Base-by-base conservation (phyloP, 768 basidiomycete genomes). In the Hydnum rufescens region DNA sequence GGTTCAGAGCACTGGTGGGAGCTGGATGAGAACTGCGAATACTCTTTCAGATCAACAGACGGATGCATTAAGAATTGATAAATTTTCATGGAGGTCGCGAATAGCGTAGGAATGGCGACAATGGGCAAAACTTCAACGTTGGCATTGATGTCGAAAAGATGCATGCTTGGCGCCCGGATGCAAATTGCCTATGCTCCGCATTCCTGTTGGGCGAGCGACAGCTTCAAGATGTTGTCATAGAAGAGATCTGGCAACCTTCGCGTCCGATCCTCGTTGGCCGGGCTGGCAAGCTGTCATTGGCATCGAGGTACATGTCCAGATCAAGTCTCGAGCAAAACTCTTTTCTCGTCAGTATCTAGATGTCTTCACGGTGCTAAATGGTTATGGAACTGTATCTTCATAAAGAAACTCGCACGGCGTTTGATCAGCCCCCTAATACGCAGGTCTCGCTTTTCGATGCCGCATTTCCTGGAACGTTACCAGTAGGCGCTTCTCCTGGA, bases 261-360 rank as follows among this genome's bases (percentile, higher is more conserved):
- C 26, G 8, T 13, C 13, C 26, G 67, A 65, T 43, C 29, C 54
- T 4, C 54, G 80, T 49, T 85, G 84, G 84, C 81, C 80, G 16
- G 88, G 80, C 22, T 97, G 87, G 86, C 73, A 81, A 57, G 80
- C 95, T 19, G 70, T 93, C 36, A 77, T 97, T 30, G 95, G 95
- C 16, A 80, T 99, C 46, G 95, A 99, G 61, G 85, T 93, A 3
- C 95, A 97, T 62, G 86, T 89, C 0, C 93, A 97, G 63, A 76
- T 99, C 61, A 85, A 82, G 64, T 80, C 88, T 2, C 75, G 79
- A 53, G 67, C 70, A 53, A 99, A 99, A 65, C 72, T 99, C 25
- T 96, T 99, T 65, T 96, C 90, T 32, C 60, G 77, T 77, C 23
- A 56, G 73, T 65, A 32, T 19, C 26, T 43, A 44, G 39, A 18